A percentile compares a stretch with the other conserved stretches of the same genome.
Evolutionary conservation across 371 early-diverging fungal genomes (phyloP).

Genomic region (Mucor lusitanicus): DNA sequence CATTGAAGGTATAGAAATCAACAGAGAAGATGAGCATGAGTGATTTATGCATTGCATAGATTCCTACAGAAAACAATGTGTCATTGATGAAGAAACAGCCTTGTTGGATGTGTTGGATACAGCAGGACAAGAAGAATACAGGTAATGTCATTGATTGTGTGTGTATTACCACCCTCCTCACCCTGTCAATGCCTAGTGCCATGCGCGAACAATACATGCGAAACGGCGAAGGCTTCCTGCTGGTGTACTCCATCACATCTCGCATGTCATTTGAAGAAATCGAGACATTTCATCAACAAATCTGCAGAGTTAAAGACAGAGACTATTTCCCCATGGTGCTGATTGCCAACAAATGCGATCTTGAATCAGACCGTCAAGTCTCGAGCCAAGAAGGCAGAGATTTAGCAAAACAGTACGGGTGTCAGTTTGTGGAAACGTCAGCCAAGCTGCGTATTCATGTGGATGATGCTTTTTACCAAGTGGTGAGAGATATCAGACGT

Average conservation of each 20-base stretch:
- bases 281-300: constrained; percentile 72
- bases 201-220: constrained; percentile 85
- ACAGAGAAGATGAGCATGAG: not conserved
- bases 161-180: not conserved
- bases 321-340: constrained; percentile 87
- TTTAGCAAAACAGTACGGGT: constrained; percentile 27
- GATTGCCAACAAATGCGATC: constrained; percentile 95
- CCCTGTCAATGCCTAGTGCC: constrained; percentile 38
- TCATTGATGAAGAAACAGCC: constrained; percentile 83
- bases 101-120: constrained; percentile 91
- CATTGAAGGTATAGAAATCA: constrained; percentile 68
- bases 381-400: constrained; percentile 35
- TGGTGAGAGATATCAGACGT: constrained; percentile 74
- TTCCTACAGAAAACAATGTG: constrained; percentile 89
- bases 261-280: constrained; percentile 84
- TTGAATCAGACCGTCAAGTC: constrained; percentile 73
- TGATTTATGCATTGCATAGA: constrained; percentile 44
- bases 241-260: constrained; percentile 74
- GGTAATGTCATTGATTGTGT: constrained; percentile 29
- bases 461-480: constrained; percentile 86
- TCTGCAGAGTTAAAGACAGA: constrained; percentile 81
- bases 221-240: constrained; percentile 54
- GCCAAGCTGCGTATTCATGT: constrained; percentile 90
- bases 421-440: constrained; percentile 78
- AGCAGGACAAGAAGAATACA: constrained; percentile 93